Base-by-base conservation (phyloP, 2,329 filamentous ascomycete species). In the Aureobasidium melanogenum region DNA sequence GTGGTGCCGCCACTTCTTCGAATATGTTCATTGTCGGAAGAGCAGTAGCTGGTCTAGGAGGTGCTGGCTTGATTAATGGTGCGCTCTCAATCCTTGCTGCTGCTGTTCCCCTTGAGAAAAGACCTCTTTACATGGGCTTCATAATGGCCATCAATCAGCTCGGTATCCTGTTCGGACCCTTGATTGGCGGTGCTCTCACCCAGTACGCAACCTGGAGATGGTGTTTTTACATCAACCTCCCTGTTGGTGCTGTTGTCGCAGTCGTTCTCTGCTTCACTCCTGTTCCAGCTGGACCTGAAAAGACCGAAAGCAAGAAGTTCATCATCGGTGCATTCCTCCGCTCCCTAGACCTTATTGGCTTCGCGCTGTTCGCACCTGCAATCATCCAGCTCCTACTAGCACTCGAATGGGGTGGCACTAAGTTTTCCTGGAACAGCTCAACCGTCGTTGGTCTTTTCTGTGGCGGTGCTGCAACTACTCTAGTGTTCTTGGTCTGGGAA, bases 11-110 rank as follows among this genome's bases (percentile, higher is more conserved):
- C 0, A 71, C 67, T 0, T 79, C 74, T 10, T 81, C 80, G 0
- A 65, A 70, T 0, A 80, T 81, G 73, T 76, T 85, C 57, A 85
- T 85, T 57, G 67, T 79, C 9, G 82, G 82, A 1, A 77, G 83
- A 5, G 78, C 80, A 2, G 70, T 85, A 2, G 79, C 82, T 0
- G 83, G 83, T 0, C 64, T 79, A 0, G 83, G 83, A 1, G 75
- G 74, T 1, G 76, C 82, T 1, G 83, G 79, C 0, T 64, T 85
- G 2, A 74, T 77, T 60, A 61, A 56, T n/a, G 59, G 59, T 50
- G 79, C 77, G 28, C 76, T 79, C 50, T 69, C 78, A 41, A 81
- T 80, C 64, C 71, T 81, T 28, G 72, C 74, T n/a, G 74, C 71
- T 62, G 76, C 73, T 15, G 77, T 80, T 0, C 76, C 78, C 14